Evolutionary conservation across 2,329 filamentous ascomycete genomes (phyloP), one percentile per base, ranked within the genome.

Genomic region (Pseudocercospora musae): DNA sequence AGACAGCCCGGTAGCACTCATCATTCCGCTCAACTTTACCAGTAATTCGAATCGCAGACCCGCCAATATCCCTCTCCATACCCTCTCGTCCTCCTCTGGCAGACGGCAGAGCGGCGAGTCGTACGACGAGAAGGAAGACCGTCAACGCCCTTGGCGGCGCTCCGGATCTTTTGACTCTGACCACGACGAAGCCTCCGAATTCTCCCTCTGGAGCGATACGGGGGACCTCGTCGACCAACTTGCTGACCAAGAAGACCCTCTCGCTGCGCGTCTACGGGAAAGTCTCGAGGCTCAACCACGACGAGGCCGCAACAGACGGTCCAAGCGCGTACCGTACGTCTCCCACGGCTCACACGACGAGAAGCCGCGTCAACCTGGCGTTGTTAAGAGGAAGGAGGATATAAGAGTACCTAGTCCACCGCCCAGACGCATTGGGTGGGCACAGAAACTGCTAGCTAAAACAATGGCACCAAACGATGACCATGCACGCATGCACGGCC

Each of bases 161-260:
- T 71, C 69, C 42, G 66, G 62, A 54, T 69, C 67, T 46, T 65
- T 67, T 58, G 62, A 57, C 33, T 64, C 60, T 37, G 67, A 66
- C 54, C 54, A 67, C 62, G 65, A 68, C 65, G 66, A 67, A 5
- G 68, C 77, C 76, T 89, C 87, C 64, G 86, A 89, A 72, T 90
- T 91, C 77, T 91, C 88, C 62, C 87, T 90, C 71, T 97, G 92
- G 92, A 93, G 91, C 74, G 92, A 97, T 78, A 96, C 94, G 49
- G 94, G 92, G 74, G 95, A 98, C 78, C 86, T 98, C 72, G 92
- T 91, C 73, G 94, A 97, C 80, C 94, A 96, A 83, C 84, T 93
- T 71, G 90, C 86, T 72, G 89, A 90, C 81, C 87, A 88, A 73
- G 87, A 94, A 78, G 91, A 96, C 76, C 91, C 92, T 63, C 83